Percentiles rank a stretch among this genome's conserved stretches.
Conservation (phyloP, 2,329 filamentous ascomycete genomes). For the Ophiognomonia clavigignenti-juglandacearum region DNA sequence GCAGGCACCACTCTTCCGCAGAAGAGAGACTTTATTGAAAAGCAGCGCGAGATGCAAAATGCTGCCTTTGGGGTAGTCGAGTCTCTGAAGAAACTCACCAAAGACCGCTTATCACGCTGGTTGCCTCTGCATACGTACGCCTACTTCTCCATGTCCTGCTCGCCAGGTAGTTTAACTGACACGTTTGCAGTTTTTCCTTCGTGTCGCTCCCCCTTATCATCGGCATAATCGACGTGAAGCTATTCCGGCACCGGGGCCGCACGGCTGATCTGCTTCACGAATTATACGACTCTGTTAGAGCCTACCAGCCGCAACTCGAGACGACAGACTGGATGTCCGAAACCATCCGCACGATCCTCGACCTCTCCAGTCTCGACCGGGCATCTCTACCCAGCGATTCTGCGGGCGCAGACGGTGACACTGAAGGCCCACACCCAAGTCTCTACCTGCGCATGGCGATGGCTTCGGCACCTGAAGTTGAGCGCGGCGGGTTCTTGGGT, state of each 20-base stretch:
- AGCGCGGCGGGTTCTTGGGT: conserved; percentile 34
- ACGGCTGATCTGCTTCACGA: conserved; percentile 40
- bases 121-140: conserved; percentile 44
- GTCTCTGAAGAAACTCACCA: conserved; percentile 42
- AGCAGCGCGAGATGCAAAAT: conserved; percentile 37
- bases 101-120: conserved; percentile 38
- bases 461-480: conserved; percentile 38
- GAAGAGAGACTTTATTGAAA: conserved; percentile 33
- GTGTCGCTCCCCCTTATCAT: conserved; percentile 32
- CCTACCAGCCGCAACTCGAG: conserved; percentile 40
- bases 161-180: background rate
- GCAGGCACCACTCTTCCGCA: conserved; percentile 19
- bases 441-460: conserved; percentile 38
- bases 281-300: conserved; percentile 40
- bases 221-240: conserved; percentile 32
- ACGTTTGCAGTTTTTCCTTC: conserved; percentile 25
- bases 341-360: conserved; percentile 37
- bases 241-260: conserved; percentile 29
- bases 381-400: conserved; percentile 15
- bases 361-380: conserved; percentile 36
- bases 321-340: conserved; percentile 40
- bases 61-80: conserved; percentile 39
- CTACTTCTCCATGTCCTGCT: too few relatives aligned
- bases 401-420: background rate
- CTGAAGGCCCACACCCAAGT: conserved; percentile 30